phyloP scores from a whole-genome alignment of 2,329 filamentous ascomycete species.

The Epicoccum sorghinum region DNA sequence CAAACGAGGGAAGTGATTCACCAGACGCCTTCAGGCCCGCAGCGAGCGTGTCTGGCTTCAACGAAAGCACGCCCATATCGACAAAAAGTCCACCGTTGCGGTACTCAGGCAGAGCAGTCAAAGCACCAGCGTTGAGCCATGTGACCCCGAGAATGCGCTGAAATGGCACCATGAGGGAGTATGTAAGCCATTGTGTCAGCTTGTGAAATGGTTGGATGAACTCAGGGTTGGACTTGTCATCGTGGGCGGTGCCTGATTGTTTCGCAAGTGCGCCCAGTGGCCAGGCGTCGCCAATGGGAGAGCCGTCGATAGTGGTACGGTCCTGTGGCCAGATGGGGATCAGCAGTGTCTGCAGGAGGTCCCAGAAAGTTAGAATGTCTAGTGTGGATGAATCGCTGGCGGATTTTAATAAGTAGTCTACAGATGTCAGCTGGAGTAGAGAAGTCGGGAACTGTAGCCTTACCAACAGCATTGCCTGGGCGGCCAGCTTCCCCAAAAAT shows the following conservation, averaged over 20 bases:
- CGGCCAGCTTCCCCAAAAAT: conserved; percentile 82
- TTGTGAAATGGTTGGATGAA: conserved; percentile 88
- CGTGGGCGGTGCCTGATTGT: conserved; percentile 57
- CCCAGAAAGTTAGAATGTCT: conserved; percentile 88
- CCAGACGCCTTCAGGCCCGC: conserved; percentile 71
- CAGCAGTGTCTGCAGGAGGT: conserved; percentile 82
- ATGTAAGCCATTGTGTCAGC: conserved; percentile 91
- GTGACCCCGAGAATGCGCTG: conserved; percentile 78
- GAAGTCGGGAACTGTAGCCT: conserved; percentile 29
- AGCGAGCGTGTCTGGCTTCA: conserved; percentile 71
- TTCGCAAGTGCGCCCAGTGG: conserved; percentile 78
- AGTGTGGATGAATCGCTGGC: conserved; percentile 24
- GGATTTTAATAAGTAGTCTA: conserved; percentile 24
- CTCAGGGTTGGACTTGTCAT: conserved; percentile 62
- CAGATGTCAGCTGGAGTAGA: background rate
- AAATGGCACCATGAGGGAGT: conserved; percentile 93
- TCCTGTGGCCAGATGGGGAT: conserved; percentile 85
- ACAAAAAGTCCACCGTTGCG: conserved; percentile 89
- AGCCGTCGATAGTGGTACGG: conserved; percentile 81
- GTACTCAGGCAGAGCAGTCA: conserved; percentile 91
- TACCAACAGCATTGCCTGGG: conserved; percentile 91
- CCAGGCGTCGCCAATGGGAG: conserved; percentile 91
- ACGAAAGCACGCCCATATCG: conserved; percentile 77
- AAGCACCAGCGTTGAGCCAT: conserved; percentile 80
- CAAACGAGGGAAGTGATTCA: conserved; percentile 73